phyloP scores from a whole-genome alignment of 2,329 filamentous ascomycete species.

The Didymella pomorum region DNA sequence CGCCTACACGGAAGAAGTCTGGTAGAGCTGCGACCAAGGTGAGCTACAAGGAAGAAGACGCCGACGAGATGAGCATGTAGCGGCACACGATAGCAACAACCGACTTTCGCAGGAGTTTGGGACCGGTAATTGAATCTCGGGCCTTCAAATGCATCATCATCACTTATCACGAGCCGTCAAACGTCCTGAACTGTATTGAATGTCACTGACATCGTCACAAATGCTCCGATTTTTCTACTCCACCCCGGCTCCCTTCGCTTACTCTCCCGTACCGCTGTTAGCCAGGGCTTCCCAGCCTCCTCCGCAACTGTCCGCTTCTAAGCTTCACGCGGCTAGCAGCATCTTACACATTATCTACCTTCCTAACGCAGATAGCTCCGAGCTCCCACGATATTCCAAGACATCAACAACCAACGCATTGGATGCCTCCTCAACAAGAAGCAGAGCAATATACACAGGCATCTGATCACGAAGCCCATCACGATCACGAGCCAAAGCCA shows the following conservation, averaged over 20 bases:
- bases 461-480: constrained; percentile 5
- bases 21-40: constrained; percentile 38
- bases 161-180: constrained; percentile 5
- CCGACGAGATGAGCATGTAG: constrained; percentile 37
- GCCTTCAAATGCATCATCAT: constrained; percentile 10
- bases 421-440: constrained; percentile 16
- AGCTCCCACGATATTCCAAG: constrained; percentile 5
- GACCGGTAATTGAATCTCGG: constrained; percentile 13
- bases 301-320: constrained; percentile 19
- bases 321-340: constrained; percentile 10
- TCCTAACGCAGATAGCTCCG: constrained; percentile 21
- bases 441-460: constrained; percentile 14
- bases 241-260: constrained; percentile 13
- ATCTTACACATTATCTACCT: constrained; percentile 12
- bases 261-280: constrained; percentile 20
- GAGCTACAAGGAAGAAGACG: constrained; percentile 49
- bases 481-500: constrained; percentile 16
- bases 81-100: constrained; percentile 8
- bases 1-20: constrained; percentile 39
- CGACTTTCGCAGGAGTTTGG: constrained; percentile 5
- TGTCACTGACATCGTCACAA: constrained; percentile 16
- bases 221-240: constrained; percentile 22
- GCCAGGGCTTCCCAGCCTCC: constrained; percentile 20
- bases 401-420: constrained; percentile 1
- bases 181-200: constrained; percentile 4